Evolutionary conservation across 1,284 basidiomycete species (phyloP), one percentile per base, ranked within the genome.

Genomic region (Meripilus lineatus): DNA sequence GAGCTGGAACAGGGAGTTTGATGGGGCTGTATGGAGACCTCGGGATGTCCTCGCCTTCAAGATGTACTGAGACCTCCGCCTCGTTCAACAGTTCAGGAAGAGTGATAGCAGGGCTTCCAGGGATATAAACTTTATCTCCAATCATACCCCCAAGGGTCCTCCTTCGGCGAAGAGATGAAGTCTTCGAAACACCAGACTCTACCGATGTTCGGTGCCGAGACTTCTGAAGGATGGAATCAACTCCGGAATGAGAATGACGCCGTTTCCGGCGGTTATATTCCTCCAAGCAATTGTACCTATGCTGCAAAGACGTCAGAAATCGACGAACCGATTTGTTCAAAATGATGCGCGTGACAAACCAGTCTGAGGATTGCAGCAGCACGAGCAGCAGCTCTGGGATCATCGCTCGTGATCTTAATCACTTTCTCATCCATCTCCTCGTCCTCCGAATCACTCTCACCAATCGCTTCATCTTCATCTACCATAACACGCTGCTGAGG

Each of bases 321-420:
- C 13, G 18, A n/a, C 13, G 23, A 33, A n/a, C n/a, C n/a, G n/a
- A n/a, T n/a, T 10, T n/a, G 20, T 23, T 14, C 28, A 32, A 8
- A 25, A 25, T 14, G 22, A 15, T 4, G 22, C 40, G n/a, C 20
- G 35, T n/a, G 8, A 49, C 74, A 28, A 44, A 89, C 89, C 68
- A 89, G 75, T 64, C 88, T 90, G 50, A 94, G 69, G 50, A 94
- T 92, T 0, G 91, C 92, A 17, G 88, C 90, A n/a, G 90, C 91
- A 38, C 88, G 70, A 5, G 91, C 91, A 37, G 91, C 92, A 10
- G 87, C 88, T 47, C 74, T 71, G 0, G 91, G 88, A 60, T 93
- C 86, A 11, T 78, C 74, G 44, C 86, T 89, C 1, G 82, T 82
- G 50, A 94, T 86, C 65, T 89, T 85, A 50, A 94, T 69, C 7